Conservation (phyloP, 208 protist species). For the Angomonas deanei region DNA sequence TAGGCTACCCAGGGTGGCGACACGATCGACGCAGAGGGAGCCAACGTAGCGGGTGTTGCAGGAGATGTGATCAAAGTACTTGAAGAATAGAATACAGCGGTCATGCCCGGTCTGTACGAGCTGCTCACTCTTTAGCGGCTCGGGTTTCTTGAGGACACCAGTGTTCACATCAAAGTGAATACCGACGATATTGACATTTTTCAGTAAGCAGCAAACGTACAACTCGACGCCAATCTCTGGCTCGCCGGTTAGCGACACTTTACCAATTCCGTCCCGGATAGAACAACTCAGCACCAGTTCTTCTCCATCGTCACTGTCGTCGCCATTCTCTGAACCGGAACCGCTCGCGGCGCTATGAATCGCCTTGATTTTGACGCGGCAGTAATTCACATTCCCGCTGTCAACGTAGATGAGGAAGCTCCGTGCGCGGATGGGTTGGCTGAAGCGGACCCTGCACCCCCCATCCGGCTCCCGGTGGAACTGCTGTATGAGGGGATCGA, state of each 20-base stretch:
- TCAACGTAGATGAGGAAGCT: slow-evolving; percentile 17
- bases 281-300: slow-evolving; percentile 3
- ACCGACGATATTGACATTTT: slow-evolving; percentile 4
- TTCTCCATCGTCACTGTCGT: slow-evolving; percentile 1
- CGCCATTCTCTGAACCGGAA: background rate
- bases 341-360: background rate
- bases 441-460: slow-evolving; percentile 5
- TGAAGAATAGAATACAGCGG: slow-evolving; percentile 66
- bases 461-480: slow-evolving; percentile 1
- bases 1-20: slow-evolving; percentile 29
- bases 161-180: slow-evolving; percentile 7
- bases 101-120: slow-evolving; percentile 27
- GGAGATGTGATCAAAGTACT: slow-evolving; percentile 63
- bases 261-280: slow-evolving; percentile 10
- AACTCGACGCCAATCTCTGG: background rate
- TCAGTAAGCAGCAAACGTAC: background rate
- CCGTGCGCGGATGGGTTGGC: slow-evolving; percentile 6
- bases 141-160: background rate
- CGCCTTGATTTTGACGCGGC: slow-evolving; percentile 16
- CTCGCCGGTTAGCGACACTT: background rate
- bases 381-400: slow-evolving; percentile 7
- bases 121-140: background rate
- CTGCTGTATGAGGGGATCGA: slow-evolving; percentile 4
- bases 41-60: slow-evolving; percentile 52
- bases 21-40: slow-evolving; percentile 37